Evolutionary conservation across 306 rosid genomes (phyloP), one percentile per base, ranked within the genome.

Genomic region (Carpinus fangiana): DNA sequence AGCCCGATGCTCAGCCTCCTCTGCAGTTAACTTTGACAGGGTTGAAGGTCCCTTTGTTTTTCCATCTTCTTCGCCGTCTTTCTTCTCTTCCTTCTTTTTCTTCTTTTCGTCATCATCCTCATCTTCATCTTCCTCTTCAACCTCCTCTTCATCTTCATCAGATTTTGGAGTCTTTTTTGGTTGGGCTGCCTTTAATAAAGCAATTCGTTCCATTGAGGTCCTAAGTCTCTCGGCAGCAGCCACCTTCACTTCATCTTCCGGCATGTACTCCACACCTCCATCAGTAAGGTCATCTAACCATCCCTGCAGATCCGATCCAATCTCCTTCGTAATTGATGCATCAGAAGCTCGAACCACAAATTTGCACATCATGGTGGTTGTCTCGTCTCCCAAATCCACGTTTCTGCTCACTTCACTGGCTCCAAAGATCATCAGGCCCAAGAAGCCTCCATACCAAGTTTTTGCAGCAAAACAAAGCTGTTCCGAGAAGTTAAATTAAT

Each of bases 381-480:
- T 95, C 81, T 95, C 99, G 69, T 95, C 99, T 52, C 99, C 99
- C 83, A 95, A 82, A 85, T 95, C 99, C 73, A 95, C 87, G 18
- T 95, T 93, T 89, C 99, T 88, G 82, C 99, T 95, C 75, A 95
- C 99, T 86, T 95, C 98, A 82, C 99, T 95, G 56, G 99, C 98
- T 82, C 99, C 99, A 73, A 95, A 95, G 79, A 95, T 89, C 99
- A 95, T 89, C 97, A 95, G 47, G 77, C 98, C 97, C 83, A 95
- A 81, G 84, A 95, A 95, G 69, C 98, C 99, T 62, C 99, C 99
- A 34, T 91, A 93, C 99, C 98, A 95, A 4, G 99, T 95, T 89
- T 93, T 95, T 69, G 99, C 97, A 82, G 98, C 91, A 85, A 90
- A 93, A 86, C 98, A 95, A 78, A 95, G 80, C 99, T 95, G 83